phyloP scores from a whole-genome alignment of 441 rosid genomes.

The Biscutella laevigata region DNA sequence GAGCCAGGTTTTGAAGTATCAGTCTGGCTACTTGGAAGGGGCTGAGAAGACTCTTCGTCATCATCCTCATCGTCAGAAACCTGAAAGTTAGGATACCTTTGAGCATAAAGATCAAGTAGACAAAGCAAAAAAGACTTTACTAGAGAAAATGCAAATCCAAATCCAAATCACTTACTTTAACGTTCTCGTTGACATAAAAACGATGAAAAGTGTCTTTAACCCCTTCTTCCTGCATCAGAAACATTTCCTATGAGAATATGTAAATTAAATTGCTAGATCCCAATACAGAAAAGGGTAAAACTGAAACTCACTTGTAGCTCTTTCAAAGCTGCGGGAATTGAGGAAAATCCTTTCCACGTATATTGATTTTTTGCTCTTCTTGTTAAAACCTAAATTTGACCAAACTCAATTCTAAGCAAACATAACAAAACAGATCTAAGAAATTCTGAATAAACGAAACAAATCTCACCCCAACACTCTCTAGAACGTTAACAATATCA shows the following conservation, averaged over 20 bases:
- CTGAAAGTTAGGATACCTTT: conserved; percentile 21
- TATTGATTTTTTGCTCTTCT: conserved; percentile 78
- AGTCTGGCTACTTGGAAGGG: conserved; percentile 56
- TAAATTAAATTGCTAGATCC: not conserved
- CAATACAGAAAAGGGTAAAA: too few relatives aligned
- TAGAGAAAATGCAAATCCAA: too few relatives aligned
- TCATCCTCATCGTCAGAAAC: conserved; percentile 56
- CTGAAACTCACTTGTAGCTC: conserved; percentile 48
- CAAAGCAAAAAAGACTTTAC: too few relatives aligned
- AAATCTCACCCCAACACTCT: conserved; percentile 78
- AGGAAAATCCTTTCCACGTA: conserved; percentile 79
- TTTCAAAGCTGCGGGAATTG: conserved; percentile 59
- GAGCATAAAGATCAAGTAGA: not conserved
- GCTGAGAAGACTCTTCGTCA: conserved; percentile 48
- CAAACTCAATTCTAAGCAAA: not conserved
- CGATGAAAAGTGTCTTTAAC: conserved; percentile 36
- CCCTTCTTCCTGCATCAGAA: conserved; percentile 49
- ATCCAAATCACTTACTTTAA: too few relatives aligned
- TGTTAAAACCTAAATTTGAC: conserved; percentile 47
- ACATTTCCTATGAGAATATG: conserved; percentile 9
- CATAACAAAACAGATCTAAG: too few relatives aligned
- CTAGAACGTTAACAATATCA: conserved; percentile 80
- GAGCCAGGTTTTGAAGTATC: conserved; percentile 38
- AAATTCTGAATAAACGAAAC: not conserved
- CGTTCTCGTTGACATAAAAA: conserved; percentile 30